Percentiles rank a stretch among this genome's conserved stretches.
phyloP scores from a whole-genome alignment of 169 alveolate genomes.

The Cystoisospora suis region DNA sequence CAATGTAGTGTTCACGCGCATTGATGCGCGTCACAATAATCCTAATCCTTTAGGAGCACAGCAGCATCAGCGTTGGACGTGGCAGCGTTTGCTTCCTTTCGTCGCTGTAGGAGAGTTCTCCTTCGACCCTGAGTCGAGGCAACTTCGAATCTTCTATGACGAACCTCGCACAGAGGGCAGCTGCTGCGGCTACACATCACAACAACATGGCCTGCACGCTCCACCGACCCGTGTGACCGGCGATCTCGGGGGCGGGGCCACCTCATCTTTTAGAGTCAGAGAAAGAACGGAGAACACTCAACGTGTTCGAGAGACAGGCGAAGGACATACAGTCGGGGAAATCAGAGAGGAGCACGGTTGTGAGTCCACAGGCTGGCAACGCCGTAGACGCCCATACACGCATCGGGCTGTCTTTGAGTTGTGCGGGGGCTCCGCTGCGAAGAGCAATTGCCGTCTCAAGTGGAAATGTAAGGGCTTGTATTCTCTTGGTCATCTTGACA shows the following conservation, averaged over 20 bases:
- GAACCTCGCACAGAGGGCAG: slow-evolving; percentile 7
- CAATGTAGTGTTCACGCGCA: not conserved
- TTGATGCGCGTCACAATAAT: not conserved
- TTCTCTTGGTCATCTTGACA: too few relatives aligned
- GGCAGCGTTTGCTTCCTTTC: slow-evolving; percentile 20
- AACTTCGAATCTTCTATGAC: not conserved
- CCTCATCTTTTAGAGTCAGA: too few relatives aligned
- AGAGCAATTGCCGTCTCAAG: not conserved
- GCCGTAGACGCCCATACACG: not conserved
- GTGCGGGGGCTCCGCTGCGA: not conserved
- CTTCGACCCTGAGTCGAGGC: not conserved
- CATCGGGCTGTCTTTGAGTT: slow-evolving; percentile 27
- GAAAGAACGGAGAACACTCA: not conserved
- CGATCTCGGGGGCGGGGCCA: too few relatives aligned
- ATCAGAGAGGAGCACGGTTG: too few relatives aligned
- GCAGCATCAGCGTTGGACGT: not conserved
- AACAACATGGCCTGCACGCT: not conserved
- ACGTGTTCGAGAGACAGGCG: not conserved
- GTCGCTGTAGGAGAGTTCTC: not conserved
- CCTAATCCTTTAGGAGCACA: not conserved
- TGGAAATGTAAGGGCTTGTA: not conserved
- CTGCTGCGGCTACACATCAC: not conserved
- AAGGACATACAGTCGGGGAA: too few relatives aligned
- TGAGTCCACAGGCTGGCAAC: too few relatives aligned
- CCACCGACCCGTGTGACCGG: not conserved